Evolutionary conservation across 2,329 filamentous ascomycete genomes (phyloP), one percentile per base, ranked within the genome.

Genomic region (Fusarium sp.): DNA sequence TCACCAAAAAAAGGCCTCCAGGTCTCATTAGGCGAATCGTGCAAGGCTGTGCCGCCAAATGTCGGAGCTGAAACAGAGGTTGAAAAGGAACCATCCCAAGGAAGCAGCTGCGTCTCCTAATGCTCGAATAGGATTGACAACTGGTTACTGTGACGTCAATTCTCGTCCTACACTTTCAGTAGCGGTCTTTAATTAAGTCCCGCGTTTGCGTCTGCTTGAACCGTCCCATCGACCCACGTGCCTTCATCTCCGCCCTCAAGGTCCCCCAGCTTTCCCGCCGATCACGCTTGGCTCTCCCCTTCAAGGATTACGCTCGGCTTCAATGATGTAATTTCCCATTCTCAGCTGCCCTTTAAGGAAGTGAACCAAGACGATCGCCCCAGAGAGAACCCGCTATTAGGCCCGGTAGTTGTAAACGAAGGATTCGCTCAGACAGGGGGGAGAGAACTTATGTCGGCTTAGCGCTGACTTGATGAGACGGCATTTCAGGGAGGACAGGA

Each of bases 211-310:
- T 57, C 14, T 14, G 4, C 6, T n/a, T 35, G 3, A 45, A 59
- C 35, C 58, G 64, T 52, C 22, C 13, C 9, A 9, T 43, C 29
- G 56, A 62, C 70, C 61, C 66, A 73, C 70, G 70, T 73, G 71
- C 60, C 18, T 45, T 61, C 39, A 61, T 45, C 27, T 41, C 39
- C 24, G 20, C 37, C 27, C 27, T 29, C 22, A 16, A 48, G 35
- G 60, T 24, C 37, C 4, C 9, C 29, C 27, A n/a, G 41, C n/a
- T 50, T 20, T 39, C 11, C 9, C 11, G 70, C 10, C 43, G 72
- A 75, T 73, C 72, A 45, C 8, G 50, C 73, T 67, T 63, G 61
- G 58, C 67, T 22, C n/a, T n/a, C n/a, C n/a, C n/a, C n/a, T n/a
- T n/a, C n/a, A n/a, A n/a, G 31, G 64, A 31, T 68, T 50, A 3